Base-by-base conservation (phyloP, 768 basidiomycete genomes). In the Leccinum fibrillosum region DNA sequence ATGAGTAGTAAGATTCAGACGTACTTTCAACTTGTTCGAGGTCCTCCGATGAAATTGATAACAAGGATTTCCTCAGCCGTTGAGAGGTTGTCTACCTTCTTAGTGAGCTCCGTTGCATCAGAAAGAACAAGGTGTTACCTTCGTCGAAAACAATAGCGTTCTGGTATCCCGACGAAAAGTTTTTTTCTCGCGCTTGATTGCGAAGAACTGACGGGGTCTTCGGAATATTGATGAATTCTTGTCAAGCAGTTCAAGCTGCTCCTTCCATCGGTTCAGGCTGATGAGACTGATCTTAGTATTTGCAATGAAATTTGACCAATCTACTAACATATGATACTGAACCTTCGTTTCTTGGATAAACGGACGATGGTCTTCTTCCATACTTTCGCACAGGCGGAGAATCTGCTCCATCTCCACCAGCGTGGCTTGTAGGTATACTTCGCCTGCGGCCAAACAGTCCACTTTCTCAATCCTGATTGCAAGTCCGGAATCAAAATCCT, bases 381-480 rank as follows among this genome's bases (percentile, higher is more conserved):
- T 9, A 15, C 19, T n/a, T 25, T 50, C 8, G 25, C 50, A 55
- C 49, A 63, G 19, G 2, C 3, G 2, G 1, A 15, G 37, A 15
- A 65, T 65, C 2, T 45, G n/a, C 11, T 49, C 4, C 56, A 65
- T 56, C 19, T 65, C 52, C 0, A 61, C 19, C 48, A 62, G 4
- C 2, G 60, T 54, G 5, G 60, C 60, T 34, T 32, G 54, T n/a
- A 65, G 55, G 39, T 19, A 62, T 25, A 65, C 0, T 13, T 12
- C 19, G 2, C 60, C 64, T 10, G 23, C 26, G 17, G 30, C 39
- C 11, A 65, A 42, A 11, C 25, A 25, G 53, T 5, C 5, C 7
- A 28, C 4, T 17, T 13, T 59, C 26, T 10, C 19, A 5, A 63
- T 45, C 13, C 37, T 45, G 34, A 25, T 25, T 25, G 25, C 25